phyloP scores from a whole-genome alignment of 352 stramenopile genomes.

The Achlya hypogyna region DNA sequence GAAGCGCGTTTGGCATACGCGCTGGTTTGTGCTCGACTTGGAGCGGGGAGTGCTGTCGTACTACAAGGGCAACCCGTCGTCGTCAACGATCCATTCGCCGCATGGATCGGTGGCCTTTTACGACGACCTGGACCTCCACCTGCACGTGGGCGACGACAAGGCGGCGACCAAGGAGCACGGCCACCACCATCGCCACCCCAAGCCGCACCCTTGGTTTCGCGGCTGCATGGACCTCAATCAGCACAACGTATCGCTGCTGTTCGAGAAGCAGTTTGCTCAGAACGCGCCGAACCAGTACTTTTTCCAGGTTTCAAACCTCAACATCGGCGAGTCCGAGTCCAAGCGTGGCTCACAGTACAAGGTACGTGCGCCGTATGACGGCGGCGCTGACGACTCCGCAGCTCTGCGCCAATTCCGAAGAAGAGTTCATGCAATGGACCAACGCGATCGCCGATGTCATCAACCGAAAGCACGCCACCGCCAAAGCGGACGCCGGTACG shows the following conservation, averaged over 20 bases:
- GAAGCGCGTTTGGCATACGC: slow-evolving; percentile 72
- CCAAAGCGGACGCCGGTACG: not conserved
- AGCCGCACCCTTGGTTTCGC: slow-evolving; percentile 69
- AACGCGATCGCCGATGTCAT: slow-evolving; percentile 62
- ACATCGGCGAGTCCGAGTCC: slow-evolving; percentile 65
- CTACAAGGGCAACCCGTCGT: slow-evolving; percentile 58
- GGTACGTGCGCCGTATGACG: slow-evolving; percentile 26
- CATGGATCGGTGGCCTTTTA: slow-evolving; percentile 8
- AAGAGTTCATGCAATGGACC: slow-evolving; percentile 74
- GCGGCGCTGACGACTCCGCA: slow-evolving; percentile 15
- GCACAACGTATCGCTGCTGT: slow-evolving; percentile 65
- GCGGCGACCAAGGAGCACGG: slow-evolving; percentile 9
- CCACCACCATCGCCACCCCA: slow-evolving; percentile 26
- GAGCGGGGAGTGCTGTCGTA: slow-evolving; percentile 69
- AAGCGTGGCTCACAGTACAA: slow-evolving; percentile 81
- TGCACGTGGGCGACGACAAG: slow-evolving; percentile 5
- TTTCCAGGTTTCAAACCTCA: slow-evolving; percentile 73
- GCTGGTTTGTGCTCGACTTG: slow-evolving; percentile 77
- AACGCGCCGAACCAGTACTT: slow-evolving; percentile 75
- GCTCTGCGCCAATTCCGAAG: slow-evolving; percentile 63
- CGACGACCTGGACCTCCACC: slow-evolving; percentile 13
- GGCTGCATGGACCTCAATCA: slow-evolving; percentile 66
- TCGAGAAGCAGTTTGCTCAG: slow-evolving; percentile 67
- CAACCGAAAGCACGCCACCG: slow-evolving; percentile 50
- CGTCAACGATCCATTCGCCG: slow-evolving; percentile 10